Evolutionary conservation across 768 basidiomycete species (phyloP), one percentile per base, ranked within the genome.

Genomic region (Suillus luteus): DNA sequence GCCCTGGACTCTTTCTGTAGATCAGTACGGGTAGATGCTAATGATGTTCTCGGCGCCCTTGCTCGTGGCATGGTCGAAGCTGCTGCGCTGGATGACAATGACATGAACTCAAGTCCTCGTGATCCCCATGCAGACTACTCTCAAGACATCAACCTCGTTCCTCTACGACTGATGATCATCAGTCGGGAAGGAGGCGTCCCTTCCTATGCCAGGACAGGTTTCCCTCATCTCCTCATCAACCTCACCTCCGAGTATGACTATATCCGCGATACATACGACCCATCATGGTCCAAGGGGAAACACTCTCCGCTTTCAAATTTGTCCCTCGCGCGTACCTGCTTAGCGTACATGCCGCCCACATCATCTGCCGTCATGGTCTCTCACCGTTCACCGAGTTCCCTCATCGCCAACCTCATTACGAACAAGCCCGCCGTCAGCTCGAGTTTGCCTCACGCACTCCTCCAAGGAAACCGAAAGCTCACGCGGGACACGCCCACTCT

Each of bases 301-400:
- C 95, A 95, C 4, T 89, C 95, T 0, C 87, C 96, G 4, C 83
- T 99, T 33, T 83, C 89, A 27, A 99, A 99, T 76, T 82, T 99
- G 14, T 76, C 86, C 8, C 83, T 99, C 44, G 91, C 97, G 11
- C 87, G 86, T 40, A 90, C 87, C 43, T 99, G 97, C 74, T 83
- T 99, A 46, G 79, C 83, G 2, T 92, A 93, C 75, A 97, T 99
- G 92, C 97, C 97, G 1, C 85, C 91, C 8, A 85, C 92, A 3
- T 94, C 96, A 2, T 97, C 95, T 17, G 97, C 95, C 14, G 83
- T 99, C 67, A 92, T 99, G 88, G 97, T 99, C 57, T 96, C 95
- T 15, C 97, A 99, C 78, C 93, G 95, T 58, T 96, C 95, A 1
- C 92, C 95, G 0, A 93, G 93, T 65, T 93, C 93, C 2, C 86